Conservation (phyloP, 139 green algal species). For the Chlorella sorokiniana region DNA sequence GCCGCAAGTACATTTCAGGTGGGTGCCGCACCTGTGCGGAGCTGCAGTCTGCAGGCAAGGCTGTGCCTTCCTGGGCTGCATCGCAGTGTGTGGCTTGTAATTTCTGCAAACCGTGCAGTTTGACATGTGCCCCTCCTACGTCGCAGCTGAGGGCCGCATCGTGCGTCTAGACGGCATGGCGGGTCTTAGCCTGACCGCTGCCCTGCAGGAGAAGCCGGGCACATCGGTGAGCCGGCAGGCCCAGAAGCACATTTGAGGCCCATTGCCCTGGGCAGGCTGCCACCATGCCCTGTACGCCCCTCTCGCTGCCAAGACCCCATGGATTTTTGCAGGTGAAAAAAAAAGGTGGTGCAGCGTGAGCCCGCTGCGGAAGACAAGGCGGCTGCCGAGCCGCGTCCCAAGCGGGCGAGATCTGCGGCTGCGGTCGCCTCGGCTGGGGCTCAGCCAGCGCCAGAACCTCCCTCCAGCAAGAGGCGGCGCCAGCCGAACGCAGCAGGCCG, state of each 20-base stretch:
- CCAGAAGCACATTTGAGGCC: no score
- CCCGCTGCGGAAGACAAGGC: conserved; percentile 2
- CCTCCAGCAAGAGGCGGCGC: not conserved
- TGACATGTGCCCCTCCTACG: not conserved
- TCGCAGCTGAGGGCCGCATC: conserved; percentile 16
- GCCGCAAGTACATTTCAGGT: conserved; percentile 39
- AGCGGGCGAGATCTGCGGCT: not conserved
- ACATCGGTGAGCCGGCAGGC: conserved; percentile 5
- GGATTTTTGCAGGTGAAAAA: not conserved
- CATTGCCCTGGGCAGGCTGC: not conserved
- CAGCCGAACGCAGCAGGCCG: not conserved
- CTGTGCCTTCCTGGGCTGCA: not conserved
- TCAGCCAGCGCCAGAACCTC: not conserved
- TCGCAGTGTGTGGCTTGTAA: not conserved
- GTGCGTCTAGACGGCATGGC: conserved; percentile 24
- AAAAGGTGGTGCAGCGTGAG: not conserved
- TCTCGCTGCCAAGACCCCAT: not conserved
- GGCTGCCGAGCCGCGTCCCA: not conserved
- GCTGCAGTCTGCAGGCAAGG: not conserved
- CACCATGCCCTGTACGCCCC: not conserved
- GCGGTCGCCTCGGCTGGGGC: not conserved
- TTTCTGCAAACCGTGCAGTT: no score
- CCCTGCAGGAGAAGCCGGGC: conserved; percentile 23
- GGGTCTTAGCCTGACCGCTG: not conserved
- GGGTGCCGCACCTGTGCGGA: not conserved